These are phyloP conservation scores for Aspergillus puulaauensis DNA, from an alignment of 2,329 filamentous ascomycete species.

Conservation along the genomic window DNA sequence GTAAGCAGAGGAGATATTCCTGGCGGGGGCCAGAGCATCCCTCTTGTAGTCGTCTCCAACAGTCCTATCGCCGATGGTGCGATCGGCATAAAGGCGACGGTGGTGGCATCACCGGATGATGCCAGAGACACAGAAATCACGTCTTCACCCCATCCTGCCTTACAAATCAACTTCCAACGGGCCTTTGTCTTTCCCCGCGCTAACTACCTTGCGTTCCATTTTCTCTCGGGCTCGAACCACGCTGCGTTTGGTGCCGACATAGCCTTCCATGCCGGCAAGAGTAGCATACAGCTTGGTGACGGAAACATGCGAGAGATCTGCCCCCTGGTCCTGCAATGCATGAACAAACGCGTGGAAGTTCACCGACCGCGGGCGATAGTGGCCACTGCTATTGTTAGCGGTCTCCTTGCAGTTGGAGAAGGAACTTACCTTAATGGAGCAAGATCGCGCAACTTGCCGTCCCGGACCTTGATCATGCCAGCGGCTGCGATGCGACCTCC, in stretches of 20 bases:
- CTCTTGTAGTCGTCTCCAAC: constrained; percentile 4
- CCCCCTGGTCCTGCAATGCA: constrained; percentile 68
- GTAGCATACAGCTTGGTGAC: constrained; percentile 82
- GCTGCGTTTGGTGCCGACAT: constrained; percentile 61
- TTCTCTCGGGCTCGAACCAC: constrained; percentile 22
- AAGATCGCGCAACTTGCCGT: constrained; percentile 72
- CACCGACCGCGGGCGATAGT: constrained; percentile 79
- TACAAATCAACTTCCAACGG: background rate
- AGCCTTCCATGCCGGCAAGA: constrained; percentile 78
- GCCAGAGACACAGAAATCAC: constrained; percentile 9
- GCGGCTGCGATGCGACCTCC: constrained; percentile 79
- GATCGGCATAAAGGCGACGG: background rate
- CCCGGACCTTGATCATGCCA: constrained; percentile 79
- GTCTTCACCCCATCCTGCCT: background rate
- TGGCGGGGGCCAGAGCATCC: background rate
- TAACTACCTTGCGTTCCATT: constrained; percentile 8
- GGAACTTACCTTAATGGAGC: constrained; percentile 53
- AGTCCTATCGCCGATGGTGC: background rate
- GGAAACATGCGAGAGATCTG: constrained; percentile 75
- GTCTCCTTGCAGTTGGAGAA: background rate
- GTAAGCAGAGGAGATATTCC: background rate
- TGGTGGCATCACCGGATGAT: constrained; percentile 2
- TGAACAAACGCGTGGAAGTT: constrained; percentile 83
- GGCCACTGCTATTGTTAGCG: constrained; percentile 60
- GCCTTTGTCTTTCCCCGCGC: background rate